phyloP scores from a whole-genome alignment of 1,284 basidiomycete species.

The Wallemia ichthyophaga region DNA sequence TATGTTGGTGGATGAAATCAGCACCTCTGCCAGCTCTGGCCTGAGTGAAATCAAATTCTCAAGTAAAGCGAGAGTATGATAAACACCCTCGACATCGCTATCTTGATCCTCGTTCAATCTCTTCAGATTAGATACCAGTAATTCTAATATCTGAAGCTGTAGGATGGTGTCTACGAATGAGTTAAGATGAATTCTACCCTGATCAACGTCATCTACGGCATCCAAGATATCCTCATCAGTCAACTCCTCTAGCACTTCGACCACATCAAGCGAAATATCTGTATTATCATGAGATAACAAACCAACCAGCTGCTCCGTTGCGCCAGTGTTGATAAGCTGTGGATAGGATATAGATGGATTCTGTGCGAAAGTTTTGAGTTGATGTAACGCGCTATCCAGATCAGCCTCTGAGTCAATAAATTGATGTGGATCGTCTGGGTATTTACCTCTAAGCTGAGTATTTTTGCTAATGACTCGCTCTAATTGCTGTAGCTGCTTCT shows the following conservation, averaged over 20 bases:
- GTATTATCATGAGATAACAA: conserved; percentile 74
- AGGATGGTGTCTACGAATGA: background rate
- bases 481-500: conserved; percentile 44
- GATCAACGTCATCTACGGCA: conserved; percentile 32
- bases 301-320: conserved; percentile 37
- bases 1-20: conserved; percentile 42
- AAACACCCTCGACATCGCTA: conserved; percentile 60
- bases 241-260: conserved; percentile 70
- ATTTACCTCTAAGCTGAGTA: conserved; percentile 74
- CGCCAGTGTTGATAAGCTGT: conserved; percentile 49
- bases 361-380: conserved; percentile 60
- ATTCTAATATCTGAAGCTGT: conserved; percentile 51
- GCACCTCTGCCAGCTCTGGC: conserved; percentile 33
- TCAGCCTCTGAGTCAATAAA: conserved; percentile 98
- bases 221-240: conserved; percentile 77
- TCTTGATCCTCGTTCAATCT: conserved; percentile 50
- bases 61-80: conserved; percentile 67
- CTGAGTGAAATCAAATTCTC: conserved; percentile 74
- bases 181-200: conserved; percentile 16
- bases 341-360: conserved; percentile 56
- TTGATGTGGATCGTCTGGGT: conserved; percentile 53
- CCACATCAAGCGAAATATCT: conserved; percentile 72
- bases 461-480: conserved; percentile 77
- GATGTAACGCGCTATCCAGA: conserved; percentile 53
- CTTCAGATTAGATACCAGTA: conserved; percentile 62